phyloP scores from a whole-genome alignment of 148 eudicot species.

The Bassia scoparia region DNA sequence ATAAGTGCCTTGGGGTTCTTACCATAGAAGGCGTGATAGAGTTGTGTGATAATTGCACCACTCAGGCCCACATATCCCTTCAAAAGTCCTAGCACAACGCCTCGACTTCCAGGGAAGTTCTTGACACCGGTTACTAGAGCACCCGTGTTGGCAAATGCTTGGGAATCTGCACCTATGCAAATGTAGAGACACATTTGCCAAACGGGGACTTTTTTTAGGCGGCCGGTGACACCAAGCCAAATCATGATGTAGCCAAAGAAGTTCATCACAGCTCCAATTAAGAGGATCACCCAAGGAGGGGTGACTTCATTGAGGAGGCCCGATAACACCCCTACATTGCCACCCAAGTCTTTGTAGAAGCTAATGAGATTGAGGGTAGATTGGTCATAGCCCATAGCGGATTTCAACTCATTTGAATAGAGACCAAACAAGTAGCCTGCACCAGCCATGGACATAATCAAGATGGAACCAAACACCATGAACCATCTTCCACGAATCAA shows the following conservation, averaged over 20 bases:
- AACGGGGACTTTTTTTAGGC: conserved; percentile 9
- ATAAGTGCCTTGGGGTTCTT: conserved; percentile 23
- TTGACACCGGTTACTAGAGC: conserved; percentile 36
- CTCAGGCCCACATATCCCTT: conserved; percentile 37
- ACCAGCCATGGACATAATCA: conserved; percentile 19
- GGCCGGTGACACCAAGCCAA: conserved; percentile 27
- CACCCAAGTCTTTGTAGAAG: conserved; percentile 21
- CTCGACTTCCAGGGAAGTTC: conserved; percentile 34
- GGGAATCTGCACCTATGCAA: conserved; percentile 21
- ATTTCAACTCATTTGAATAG: conserved; percentile 19
- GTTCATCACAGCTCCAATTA: conserved; percentile 24
- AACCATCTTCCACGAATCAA: conserved; percentile 26
- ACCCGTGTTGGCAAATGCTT: conserved; percentile 32
- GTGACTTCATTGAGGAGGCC: conserved; percentile 25
- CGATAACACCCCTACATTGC: conserved; percentile 19
- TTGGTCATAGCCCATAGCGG: conserved; percentile 24
- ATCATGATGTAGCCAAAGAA: conserved; percentile 32
- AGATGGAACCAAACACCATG: conserved; percentile 19
- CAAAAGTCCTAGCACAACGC: conserved; percentile 30
- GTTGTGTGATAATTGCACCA: conserved; percentile 33
- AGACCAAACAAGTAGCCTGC: conserved; percentile 17
- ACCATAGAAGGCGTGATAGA: conserved; percentile 31
- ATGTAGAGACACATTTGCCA: conserved; percentile 34
- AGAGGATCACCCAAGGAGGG: conserved; percentile 32
- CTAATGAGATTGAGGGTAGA: conserved; percentile 20